Conservation (phyloP, 805 yeast species). For the Brettanomyces custersianus region DNA sequence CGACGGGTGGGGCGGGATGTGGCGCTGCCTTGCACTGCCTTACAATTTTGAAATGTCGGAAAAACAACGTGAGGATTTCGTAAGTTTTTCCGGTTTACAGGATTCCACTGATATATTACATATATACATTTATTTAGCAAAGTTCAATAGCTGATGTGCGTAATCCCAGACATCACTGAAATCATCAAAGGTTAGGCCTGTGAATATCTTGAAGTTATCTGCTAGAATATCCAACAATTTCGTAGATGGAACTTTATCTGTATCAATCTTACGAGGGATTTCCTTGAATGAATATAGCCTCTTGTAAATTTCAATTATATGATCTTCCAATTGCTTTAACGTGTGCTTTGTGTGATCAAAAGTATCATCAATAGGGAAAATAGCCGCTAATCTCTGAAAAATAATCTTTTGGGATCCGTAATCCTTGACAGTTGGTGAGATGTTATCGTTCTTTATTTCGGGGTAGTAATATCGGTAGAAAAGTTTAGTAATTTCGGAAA, state of each 20-base stretch:
- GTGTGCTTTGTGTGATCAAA: not conserved
- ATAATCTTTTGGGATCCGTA: not conserved
- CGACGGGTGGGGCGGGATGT: too few relatives aligned
- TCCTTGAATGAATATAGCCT: slow-evolving; percentile 8
- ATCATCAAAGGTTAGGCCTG: slow-evolving; percentile 1
- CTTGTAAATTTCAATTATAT: slow-evolving; percentile 8
- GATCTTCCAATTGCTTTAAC: slow-evolving; percentile 6
- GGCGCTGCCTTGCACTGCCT: too few relatives aligned
- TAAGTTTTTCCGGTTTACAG: too few relatives aligned
- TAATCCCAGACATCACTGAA: too few relatives aligned
- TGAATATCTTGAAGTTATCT: slow-evolving; percentile 1
- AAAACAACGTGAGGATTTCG: too few relatives aligned
- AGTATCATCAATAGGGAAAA: not conserved
- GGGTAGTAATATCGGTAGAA: slow-evolving; percentile 25
- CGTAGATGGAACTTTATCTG: not conserved
- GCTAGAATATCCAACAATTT: slow-evolving; percentile 5
- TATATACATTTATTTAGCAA: too few relatives aligned
- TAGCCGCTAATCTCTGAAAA: not conserved
- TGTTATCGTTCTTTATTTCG: not conserved
- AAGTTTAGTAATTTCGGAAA: slow-evolving; percentile 43
- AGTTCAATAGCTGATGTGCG: too few relatives aligned
- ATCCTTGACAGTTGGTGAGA: not conserved
- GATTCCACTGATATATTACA: too few relatives aligned
- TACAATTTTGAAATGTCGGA: too few relatives aligned
- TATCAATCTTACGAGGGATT: not conserved